phyloP scores from a whole-genome alignment of 2,329 filamentous ascomycete species.

The Falciphora oryzae region DNA sequence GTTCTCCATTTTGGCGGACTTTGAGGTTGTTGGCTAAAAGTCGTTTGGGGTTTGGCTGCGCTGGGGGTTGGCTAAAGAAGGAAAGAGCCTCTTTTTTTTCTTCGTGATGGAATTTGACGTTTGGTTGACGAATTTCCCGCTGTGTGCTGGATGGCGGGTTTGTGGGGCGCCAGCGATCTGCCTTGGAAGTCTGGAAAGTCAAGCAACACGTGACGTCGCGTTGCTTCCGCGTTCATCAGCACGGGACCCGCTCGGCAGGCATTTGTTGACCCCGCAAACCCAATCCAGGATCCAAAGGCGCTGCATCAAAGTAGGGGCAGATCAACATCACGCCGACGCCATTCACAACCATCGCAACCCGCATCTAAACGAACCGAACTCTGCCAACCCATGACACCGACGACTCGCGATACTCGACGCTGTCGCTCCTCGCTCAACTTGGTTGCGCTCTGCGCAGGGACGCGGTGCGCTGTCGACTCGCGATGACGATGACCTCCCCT shows the following conservation, averaged over 20 bases:
- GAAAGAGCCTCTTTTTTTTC: background rate
- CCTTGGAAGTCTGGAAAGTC: background rate
- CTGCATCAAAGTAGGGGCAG: background rate
- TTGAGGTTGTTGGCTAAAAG: slow-evolving; percentile 24
- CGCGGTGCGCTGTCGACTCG: slow-evolving; percentile 20
- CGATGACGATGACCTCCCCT: slow-evolving; percentile 26
- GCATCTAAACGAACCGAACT: background rate
- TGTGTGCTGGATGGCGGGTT: background rate
- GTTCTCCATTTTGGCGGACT: slow-evolving; percentile 87
- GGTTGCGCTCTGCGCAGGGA: slow-evolving; percentile 43
- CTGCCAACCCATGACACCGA: slow-evolving; percentile 1
- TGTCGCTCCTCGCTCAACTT: slow-evolving; percentile 24
- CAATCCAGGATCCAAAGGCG: background rate
- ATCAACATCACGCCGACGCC: background rate
- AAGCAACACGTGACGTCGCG: background rate
- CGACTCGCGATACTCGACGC: slow-evolving; percentile 16
- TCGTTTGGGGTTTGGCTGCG: background rate
- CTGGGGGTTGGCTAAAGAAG: background rate
- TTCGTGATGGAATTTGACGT: background rate
- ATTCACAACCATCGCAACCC: background rate
- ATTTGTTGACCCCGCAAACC: background rate
- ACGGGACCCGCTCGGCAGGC: background rate
- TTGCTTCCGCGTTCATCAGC: background rate
- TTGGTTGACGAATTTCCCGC: background rate
- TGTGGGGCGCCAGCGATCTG: background rate